These are phyloP conservation scores for Daldinia concentrica DNA, from an alignment of 495 filamentous ascomycete species.

Conservation along the genomic window DNA sequence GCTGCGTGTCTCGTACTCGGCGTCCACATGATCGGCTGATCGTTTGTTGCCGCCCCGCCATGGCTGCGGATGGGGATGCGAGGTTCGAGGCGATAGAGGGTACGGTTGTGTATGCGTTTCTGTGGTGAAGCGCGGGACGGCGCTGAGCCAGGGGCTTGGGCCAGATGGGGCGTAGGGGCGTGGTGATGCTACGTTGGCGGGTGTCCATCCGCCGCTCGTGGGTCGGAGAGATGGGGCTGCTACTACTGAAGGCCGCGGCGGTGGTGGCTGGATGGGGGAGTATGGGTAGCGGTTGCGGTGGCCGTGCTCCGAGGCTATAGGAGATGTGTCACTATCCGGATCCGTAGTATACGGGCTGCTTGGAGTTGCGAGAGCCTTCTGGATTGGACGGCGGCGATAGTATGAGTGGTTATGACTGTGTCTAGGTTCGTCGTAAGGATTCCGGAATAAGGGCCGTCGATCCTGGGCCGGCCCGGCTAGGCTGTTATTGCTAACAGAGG, in stretches of 20 bases:
- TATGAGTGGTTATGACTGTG: constrained; percentile 25
- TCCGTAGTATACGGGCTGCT: constrained; percentile 50
- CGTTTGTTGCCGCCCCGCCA: constrained; percentile 22
- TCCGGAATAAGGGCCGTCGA: constrained; percentile 21
- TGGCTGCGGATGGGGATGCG: constrained; percentile 16
- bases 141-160: constrained; percentile 55
- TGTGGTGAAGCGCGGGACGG: constrained; percentile 52
- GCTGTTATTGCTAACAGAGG: constrained; percentile 1
- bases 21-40: constrained; percentile 31
- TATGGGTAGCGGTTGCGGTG: constrained; percentile 43
- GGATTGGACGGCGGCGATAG: constrained; percentile 41
- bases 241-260: constrained; percentile 6
- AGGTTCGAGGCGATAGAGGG: neutral
- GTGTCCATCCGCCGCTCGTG: constrained; percentile 37
- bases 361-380: constrained; percentile 24
- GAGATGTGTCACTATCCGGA: constrained; percentile 52
- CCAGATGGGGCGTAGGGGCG: constrained; percentile 29
- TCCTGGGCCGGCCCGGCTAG: constrained; percentile 34
- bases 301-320: constrained; percentile 28
- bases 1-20: constrained; percentile 37
- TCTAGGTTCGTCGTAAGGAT: constrained; percentile 35
- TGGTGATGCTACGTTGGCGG: constrained; percentile 39
- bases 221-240: constrained; percentile 23
- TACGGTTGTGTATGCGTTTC: constrained; percentile 35
- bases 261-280: constrained; percentile 30